A percentile compares a stretch with the other conserved stretches of the same genome.
Conservation (phyloP, 192 early-diverging fungal species). For the Coemansia sp. region DNA sequence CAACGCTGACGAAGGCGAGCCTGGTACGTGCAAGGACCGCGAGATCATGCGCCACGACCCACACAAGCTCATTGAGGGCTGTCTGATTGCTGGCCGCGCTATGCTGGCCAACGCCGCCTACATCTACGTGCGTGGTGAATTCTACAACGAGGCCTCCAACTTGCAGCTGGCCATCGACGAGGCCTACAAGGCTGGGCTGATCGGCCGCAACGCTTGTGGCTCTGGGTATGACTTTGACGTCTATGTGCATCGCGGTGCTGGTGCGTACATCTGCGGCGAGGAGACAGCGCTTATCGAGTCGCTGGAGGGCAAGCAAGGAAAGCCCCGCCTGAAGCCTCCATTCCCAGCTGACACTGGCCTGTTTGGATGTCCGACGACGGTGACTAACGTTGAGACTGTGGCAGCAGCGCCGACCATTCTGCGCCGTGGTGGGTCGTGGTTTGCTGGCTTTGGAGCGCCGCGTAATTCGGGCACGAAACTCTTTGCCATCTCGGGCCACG, state of each 20-base stretch:
- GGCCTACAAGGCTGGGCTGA: conserved; percentile 95
- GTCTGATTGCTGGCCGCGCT: conserved; percentile 91
- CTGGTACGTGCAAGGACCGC: conserved; percentile 98
- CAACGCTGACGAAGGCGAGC: conserved; percentile 99
- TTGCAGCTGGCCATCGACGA: conserved; percentile 95
- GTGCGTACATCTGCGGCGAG: conserved; percentile 98
- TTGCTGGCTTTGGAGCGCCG: conserved; percentile 90
- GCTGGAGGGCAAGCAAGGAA: conserved; percentile 97
- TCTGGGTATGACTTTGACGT: conserved; percentile 97
- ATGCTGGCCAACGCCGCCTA: conserved; percentile 98
- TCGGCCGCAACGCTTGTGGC: conserved; percentile 99
- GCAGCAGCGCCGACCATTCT: conserved; percentile 96
- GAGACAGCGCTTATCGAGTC: conserved; percentile 89
- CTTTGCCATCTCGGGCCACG: conserved; percentile 97
- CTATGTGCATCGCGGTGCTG: conserved; percentile 96
- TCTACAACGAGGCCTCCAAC: conserved; percentile 94
- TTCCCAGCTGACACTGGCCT: conserved; percentile 99
- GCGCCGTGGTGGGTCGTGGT: conserved; percentile 90
- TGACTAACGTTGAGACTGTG: conserved; percentile 99
- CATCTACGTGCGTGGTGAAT: conserved; percentile 97
- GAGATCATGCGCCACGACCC: conserved; percentile 94
- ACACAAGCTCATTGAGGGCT: conserved; percentile 98
- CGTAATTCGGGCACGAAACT: conserved; percentile 96
- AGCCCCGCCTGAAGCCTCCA: conserved; percentile 97
- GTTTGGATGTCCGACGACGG: conserved; percentile 99